phyloP scores from a whole-genome alignment of 179 eudicot species.

The Corrigiola litoralis region DNA sequence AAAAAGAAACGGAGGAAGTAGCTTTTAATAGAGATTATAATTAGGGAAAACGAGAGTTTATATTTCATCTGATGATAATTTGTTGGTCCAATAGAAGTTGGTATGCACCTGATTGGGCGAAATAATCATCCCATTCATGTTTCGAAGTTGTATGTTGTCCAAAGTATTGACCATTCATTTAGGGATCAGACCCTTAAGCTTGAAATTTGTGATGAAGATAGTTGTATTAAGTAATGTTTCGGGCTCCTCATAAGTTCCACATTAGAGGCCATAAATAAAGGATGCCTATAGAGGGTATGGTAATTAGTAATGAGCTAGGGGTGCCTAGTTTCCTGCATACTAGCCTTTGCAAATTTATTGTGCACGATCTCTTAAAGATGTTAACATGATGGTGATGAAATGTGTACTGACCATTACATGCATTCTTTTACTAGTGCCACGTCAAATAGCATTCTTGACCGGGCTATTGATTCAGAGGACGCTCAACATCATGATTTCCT shows the following conservation, averaged over 20 bases:
- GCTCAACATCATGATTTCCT: conserved; percentile 76
- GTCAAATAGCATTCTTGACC: conserved; percentile 74
- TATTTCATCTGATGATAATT: too few relatives aligned
- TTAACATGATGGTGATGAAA: neutral
- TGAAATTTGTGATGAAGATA: neutral
- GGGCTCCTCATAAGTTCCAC: neutral
- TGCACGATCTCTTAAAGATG: neutral
- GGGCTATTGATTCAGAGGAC: conserved; percentile 84
- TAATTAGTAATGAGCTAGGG: neutral
- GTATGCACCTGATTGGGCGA: neutral
- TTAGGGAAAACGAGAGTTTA: too few relatives aligned
- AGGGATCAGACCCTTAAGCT: neutral
- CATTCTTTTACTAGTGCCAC: conserved; percentile 48
- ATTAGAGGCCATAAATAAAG: neutral
- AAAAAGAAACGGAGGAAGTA: too few relatives aligned
- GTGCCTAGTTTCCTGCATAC: neutral
- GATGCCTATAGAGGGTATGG: neutral
- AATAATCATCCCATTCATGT: neutral
- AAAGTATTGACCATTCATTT: neutral
- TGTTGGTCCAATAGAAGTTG: too few relatives aligned
- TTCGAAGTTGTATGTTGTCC: neutral
- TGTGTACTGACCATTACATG: conserved; percentile 13
- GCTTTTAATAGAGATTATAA: too few relatives aligned
- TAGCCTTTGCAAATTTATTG: too few relatives aligned
- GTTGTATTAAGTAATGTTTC: neutral